Evolutionary conservation across 129 eudicot species (phyloP).

Genomic region (Chrysanthemum lavandulifolium): DNA sequence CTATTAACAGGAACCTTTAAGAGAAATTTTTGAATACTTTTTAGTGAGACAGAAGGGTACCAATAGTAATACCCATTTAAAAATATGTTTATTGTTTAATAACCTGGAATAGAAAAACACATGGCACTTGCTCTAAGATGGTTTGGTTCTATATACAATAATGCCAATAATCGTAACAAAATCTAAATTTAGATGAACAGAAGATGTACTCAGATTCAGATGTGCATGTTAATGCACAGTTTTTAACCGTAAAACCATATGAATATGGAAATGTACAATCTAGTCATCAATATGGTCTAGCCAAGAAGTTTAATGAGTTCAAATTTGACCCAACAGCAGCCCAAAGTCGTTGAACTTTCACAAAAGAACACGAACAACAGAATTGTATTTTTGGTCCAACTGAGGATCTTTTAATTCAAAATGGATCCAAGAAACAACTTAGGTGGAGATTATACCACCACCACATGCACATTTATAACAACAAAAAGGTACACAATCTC

Average conservation of each 20-base stretch:
- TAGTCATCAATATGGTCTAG: conserved; percentile 8
- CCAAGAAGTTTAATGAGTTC: conserved; percentile 8
- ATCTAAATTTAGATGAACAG: conserved; percentile 8
- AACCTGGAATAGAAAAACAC: not conserved
- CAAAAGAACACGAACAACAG: not conserved
- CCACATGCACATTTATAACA: not conserved
- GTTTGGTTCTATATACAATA: not conserved
- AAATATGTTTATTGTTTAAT: too few relatives aligned
- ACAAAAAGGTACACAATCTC: not conserved
- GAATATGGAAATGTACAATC: conserved; percentile 15
- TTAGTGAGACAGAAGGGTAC: too few relatives aligned
- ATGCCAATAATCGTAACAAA: not conserved
- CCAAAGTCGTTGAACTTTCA: conserved; percentile 14
- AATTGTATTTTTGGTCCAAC: not conserved
- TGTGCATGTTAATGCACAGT: conserved; percentile 4
- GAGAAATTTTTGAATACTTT: too few relatives aligned
- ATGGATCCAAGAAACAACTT: not conserved
- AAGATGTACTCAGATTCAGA: not conserved
- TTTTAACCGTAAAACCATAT: conserved; percentile 10
- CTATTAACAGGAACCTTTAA: too few relatives aligned
- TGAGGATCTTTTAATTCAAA: not conserved
- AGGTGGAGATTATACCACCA: not conserved
- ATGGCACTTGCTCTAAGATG: conserved; percentile 1
- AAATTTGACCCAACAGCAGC: conserved; percentile 12
- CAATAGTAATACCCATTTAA: too few relatives aligned